Percentiles rank a stretch among this genome's conserved stretches.
phyloP scores from a whole-genome alignment of 2,329 filamentous ascomycete species.

The Colletotrichum sp. region DNA sequence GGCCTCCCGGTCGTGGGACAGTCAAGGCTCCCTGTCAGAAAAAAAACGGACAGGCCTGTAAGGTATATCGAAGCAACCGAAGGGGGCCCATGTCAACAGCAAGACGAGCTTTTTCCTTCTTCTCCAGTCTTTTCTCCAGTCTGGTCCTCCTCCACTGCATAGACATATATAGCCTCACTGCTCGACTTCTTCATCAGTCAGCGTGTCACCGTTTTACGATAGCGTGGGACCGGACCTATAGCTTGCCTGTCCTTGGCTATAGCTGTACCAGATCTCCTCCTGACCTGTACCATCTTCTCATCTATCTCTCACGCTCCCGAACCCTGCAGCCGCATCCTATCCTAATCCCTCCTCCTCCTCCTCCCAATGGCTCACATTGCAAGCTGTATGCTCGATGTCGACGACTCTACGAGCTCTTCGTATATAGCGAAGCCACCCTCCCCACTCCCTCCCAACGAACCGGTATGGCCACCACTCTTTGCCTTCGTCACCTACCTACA shows the following conservation, averaged over 20 bases:
- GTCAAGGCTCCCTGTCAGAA: constrained; percentile 22
- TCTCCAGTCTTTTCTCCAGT: constrained; percentile 13
- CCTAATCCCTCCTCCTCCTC: not conserved
- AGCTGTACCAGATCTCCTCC: constrained; percentile 23
- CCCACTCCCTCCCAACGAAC: constrained; percentile 48
- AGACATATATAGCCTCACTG: constrained; percentile 27
- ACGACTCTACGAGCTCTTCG: constrained; percentile 42
- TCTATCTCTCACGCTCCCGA: constrained; percentile 10
- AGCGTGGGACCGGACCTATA: constrained; percentile 21
- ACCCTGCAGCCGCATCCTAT: constrained; percentile 14
- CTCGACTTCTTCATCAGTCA: constrained; percentile 16
- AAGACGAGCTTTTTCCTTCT: constrained; percentile 17
- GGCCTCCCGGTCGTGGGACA: constrained; percentile 8
- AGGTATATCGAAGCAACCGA: constrained; percentile 9
- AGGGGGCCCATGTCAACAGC: constrained; percentile 13
- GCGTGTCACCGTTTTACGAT: constrained; percentile 10
- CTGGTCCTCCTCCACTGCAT: constrained; percentile 10
- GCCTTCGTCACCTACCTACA: not conserved
- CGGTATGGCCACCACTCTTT: constrained; percentile 41
- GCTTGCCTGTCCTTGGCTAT: constrained; percentile 22
- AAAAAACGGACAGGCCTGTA: constrained; percentile 18
- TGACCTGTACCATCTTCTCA: constrained; percentile 12
- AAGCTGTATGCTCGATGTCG: constrained; percentile 59
- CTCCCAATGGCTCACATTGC: constrained; percentile 66
- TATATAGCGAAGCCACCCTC: constrained; percentile 58